Evolutionary conservation across 2,329 filamentous ascomycete genomes (phyloP), one percentile per base, ranked within the genome.

Genomic region (Anthostomella pinea): DNA sequence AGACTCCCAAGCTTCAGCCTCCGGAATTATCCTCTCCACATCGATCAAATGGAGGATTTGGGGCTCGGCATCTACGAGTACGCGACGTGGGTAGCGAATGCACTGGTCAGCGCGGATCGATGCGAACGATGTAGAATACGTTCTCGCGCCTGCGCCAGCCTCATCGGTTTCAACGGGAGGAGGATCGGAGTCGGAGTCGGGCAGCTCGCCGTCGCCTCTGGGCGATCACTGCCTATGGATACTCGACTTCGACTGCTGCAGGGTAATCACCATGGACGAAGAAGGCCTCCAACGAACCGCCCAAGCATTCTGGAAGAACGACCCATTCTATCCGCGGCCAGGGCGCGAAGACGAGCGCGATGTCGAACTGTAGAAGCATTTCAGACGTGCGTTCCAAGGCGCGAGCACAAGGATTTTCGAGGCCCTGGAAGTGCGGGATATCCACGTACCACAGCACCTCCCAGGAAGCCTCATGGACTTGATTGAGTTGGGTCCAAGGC

Each of bases 91-190:
- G 75, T 79, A 64, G 76, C 68, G 0, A 3, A 55, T 79, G 33
- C 67, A 75, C 41, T 80, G 72, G 73, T 29, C 46, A 2, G 66
- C 60, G 0, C 42, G 56, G 8, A 49, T 75, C 0, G 73, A 79
- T 43, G 74, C 65, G 1, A 70, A 69, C 22, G 74, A 77, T 29
- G 62, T 80, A 2, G 72, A 80, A 31, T 79, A 77, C 45, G 75
- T 79, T 1, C 63, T 79, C 3, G 68, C 51, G 6, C 48, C n/a
- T n/a, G n/a, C n/a, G n/a, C n/a, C n/a, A n/a, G n/a, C n/a, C n/a
- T n/a, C n/a, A n/a, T n/a, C n/a, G n/a, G n/a, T n/a, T n/a, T n/a
- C n/a, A n/a, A n/a, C n/a, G n/a, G n/a, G n/a, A n/a, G n/a, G n/a
- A n/a, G n/a, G n/a, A n/a, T n/a, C n/a, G n/a, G n/a, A n/a, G n/a